phyloP scores from a whole-genome alignment of 1,139 yeast species.

The Entelexis paramagnoliae region DNA sequence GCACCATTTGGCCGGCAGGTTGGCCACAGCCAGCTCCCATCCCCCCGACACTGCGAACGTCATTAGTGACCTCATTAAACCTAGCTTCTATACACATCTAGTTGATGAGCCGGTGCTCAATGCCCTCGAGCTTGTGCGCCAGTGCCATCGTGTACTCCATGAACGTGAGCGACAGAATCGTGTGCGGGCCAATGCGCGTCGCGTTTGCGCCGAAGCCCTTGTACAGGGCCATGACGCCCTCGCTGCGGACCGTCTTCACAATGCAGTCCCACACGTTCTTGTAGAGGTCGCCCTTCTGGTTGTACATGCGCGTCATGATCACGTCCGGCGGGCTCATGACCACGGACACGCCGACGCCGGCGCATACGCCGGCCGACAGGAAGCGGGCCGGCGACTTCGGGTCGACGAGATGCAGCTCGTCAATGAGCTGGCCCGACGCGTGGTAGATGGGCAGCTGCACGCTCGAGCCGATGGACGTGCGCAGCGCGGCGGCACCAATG shows the following conservation, averaged over 20 bases:
- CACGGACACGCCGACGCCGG: slow-evolving; percentile 87
- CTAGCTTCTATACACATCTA: no score
- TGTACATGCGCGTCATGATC: slow-evolving; percentile 82
- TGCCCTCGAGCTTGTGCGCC: slow-evolving; percentile 34
- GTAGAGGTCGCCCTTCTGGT: slow-evolving; percentile 82
- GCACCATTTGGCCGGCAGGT: no score
- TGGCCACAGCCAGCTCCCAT: no score
- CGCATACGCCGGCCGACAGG: slow-evolving; percentile 60
- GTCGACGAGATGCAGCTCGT: slow-evolving; percentile 39
- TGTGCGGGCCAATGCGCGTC: slow-evolving; percentile 89
- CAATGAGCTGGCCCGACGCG: slow-evolving; percentile 53
- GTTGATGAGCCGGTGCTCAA: slow-evolving; percentile 18
- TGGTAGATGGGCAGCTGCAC: slow-evolving; percentile 93
- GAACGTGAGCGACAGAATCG: slow-evolving; percentile 77
- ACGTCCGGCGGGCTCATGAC: slow-evolving; percentile 99
- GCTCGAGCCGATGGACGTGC: slow-evolving; percentile 94
- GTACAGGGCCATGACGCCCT: slow-evolving; percentile 81
- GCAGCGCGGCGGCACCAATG: slow-evolving; percentile 82
- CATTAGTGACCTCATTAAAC: no score
- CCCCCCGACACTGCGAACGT: no score
- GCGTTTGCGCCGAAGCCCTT: slow-evolving; percentile 93
- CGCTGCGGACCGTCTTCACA: slow-evolving; percentile 64
- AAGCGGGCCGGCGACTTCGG: slow-evolving; percentile 63
- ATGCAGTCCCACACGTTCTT: slow-evolving; percentile 83
- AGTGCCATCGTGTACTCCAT: slow-evolving; percentile 89